Conservation (phyloP, 805 yeast genomes). For the Priceomyces medius region DNA sequence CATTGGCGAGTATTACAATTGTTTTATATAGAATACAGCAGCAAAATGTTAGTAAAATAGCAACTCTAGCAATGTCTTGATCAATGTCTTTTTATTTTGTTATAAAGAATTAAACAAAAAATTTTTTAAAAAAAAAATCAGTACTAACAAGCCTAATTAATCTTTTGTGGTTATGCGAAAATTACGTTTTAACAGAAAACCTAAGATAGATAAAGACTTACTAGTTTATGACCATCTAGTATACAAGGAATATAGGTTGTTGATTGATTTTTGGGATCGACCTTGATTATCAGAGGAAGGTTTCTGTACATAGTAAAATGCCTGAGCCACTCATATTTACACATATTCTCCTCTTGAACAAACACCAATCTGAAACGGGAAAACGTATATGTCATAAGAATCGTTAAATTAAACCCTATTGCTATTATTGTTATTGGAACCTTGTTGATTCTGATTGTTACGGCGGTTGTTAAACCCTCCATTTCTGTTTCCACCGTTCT, state of each 20-base stretch:
- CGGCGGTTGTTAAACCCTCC: conserved; percentile 11
- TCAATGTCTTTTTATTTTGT: neutral
- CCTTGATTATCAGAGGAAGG: neutral
- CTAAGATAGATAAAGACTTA: neutral
- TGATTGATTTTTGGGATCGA: neutral
- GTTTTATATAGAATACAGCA: neutral
- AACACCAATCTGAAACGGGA: neutral
- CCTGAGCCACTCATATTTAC: neutral
- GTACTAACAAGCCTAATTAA: neutral
- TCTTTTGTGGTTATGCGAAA: conserved; percentile 1
- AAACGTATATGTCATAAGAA: neutral
- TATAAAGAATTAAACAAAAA: neutral
- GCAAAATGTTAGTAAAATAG: conserved; percentile 1
- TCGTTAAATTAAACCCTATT: conserved; percentile 1
- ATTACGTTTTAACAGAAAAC: neutral
- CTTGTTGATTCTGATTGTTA: conserved; percentile 9
- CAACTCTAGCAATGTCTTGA: neutral
- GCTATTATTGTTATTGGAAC: neutral
- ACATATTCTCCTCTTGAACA: neutral
- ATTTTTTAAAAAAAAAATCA: no score
- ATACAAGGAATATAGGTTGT: neutral
- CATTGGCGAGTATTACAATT: neutral
- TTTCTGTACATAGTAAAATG: neutral
- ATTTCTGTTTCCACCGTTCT: conserved; percentile 21
- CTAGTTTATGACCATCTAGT: neutral